Percentiles rank a stretch among this genome's conserved stretches.
phyloP scores from a whole-genome alignment of 2,329 filamentous ascomycete genomes.

The Aphanoascus verrucosus region DNA sequence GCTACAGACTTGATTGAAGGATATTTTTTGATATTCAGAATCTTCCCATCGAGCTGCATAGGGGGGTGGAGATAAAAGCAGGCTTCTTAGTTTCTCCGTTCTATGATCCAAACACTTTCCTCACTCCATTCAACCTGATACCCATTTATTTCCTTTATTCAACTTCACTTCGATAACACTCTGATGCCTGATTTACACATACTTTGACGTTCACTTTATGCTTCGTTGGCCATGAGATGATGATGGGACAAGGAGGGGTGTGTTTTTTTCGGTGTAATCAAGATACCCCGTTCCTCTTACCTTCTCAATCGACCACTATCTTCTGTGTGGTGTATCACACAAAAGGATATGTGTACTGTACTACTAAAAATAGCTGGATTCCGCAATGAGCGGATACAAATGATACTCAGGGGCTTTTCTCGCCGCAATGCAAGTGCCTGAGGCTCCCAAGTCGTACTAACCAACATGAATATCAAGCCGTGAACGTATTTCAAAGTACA shows the following conservation, averaged over 20 bases:
- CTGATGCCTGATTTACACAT: neutral
- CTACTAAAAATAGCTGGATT: no score
- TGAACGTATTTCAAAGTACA: no score
- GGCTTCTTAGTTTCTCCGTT: slow-evolving; percentile 7
- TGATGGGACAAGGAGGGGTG: neutral
- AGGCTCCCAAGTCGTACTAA: no score
- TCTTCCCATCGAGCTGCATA: neutral
- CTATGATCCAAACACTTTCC: neutral
- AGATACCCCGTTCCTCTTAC: neutral
- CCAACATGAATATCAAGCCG: no score
- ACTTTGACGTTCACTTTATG: neutral
- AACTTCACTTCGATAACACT: neutral
- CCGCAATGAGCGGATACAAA: no score
- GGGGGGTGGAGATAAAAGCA: slow-evolving; percentile 4
- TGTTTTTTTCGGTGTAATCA: neutral
- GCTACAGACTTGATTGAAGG: no score
- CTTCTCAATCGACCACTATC: neutral
- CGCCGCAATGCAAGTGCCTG: no score
- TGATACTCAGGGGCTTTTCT: no score
- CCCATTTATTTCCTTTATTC: neutral
- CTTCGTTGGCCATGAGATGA: neutral
- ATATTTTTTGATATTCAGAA: neutral
- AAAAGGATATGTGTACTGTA: neutral
- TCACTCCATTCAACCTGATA: neutral
- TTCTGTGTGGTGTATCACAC: neutral